These are phyloP conservation scores for Phytophthora tentaculata DNA, from an alignment of 352 stramenopile species.

Conservation along the genomic window DNA sequence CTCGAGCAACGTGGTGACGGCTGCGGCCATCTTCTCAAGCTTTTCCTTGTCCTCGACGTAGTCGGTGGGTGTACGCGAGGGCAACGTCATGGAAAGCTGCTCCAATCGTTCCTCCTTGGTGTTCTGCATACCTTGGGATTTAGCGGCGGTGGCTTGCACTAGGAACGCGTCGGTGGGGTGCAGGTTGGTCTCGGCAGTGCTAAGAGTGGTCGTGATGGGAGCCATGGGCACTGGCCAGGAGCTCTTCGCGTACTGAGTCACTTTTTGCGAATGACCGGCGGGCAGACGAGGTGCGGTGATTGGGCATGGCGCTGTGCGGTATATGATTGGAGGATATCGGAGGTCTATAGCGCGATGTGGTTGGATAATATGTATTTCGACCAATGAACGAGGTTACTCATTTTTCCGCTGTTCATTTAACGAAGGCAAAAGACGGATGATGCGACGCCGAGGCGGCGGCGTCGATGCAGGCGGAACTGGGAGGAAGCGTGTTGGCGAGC, in stretches of 20 bases:
- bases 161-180: conserved; percentile 23
- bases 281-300: conserved; percentile 18
- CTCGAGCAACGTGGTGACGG: conserved; percentile 93
- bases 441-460: conserved; percentile 26
- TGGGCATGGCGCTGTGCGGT: conserved; percentile 6
- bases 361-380: conserved; percentile 1
- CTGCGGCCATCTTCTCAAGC: conserved; percentile 93
- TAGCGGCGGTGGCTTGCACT: conserved; percentile 33
- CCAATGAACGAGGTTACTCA: not conserved
- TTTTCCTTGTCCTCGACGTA: conserved; percentile 79
- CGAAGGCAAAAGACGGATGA: conserved; percentile 7
- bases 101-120: conserved; percentile 36
- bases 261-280: conserved; percentile 22
- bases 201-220: conserved; percentile 47
- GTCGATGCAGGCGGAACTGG: conserved; percentile 6
- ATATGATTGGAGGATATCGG: conserved; percentile 15
- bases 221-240: conserved; percentile 42
- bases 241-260: conserved; percentile 2
- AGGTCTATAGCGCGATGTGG: not conserved
- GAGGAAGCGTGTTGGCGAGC: conserved; percentile 74
- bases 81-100: conserved; percentile 72
- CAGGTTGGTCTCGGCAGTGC: conserved; percentile 24
- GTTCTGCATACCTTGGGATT: conserved; percentile 45
- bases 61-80: conserved; percentile 63
- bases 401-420: not conserved